Percentiles rank a stretch among this genome's conserved stretches.
These are phyloP conservation scores for Novakomyces olei DNA, from an alignment of 805 yeast genomes.

Conservation along the genomic window DNA sequence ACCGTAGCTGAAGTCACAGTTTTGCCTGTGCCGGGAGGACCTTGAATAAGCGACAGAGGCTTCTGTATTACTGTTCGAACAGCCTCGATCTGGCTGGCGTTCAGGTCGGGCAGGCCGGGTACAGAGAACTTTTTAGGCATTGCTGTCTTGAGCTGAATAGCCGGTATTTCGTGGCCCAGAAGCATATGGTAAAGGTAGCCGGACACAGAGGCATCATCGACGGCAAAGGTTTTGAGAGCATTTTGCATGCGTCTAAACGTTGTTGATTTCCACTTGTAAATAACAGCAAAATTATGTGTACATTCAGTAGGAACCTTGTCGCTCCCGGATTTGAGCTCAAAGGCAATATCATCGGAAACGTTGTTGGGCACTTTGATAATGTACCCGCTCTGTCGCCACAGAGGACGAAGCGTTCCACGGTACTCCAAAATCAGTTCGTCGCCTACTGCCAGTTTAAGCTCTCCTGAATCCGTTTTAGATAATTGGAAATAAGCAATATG, in stretches of 20 bases:
- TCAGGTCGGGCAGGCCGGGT: slow-evolving; percentile 46
- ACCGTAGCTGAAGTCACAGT: slow-evolving; percentile 85
- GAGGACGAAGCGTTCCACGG: slow-evolving; percentile 30
- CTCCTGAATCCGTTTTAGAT: slow-evolving; percentile 40
- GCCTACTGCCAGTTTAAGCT: slow-evolving; percentile 56
- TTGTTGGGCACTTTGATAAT: slow-evolving; percentile 51
- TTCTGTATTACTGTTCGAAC: slow-evolving; percentile 42
- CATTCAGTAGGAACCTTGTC: slow-evolving; percentile 29
- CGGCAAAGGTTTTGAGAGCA: slow-evolving; percentile 53
- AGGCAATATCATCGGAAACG: slow-evolving; percentile 41
- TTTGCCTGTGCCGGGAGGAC: slow-evolving; percentile 95
- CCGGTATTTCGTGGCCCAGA: slow-evolving; percentile 56
- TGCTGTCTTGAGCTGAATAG: slow-evolving; percentile 23
- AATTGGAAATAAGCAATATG: slow-evolving; percentile 49
- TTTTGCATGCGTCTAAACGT: slow-evolving; percentile 66
- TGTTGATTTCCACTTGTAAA: slow-evolving; percentile 74
- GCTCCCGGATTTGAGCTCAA: slow-evolving; percentile 32
- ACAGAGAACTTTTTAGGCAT: slow-evolving; percentile 43
- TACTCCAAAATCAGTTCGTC: slow-evolving; percentile 57
- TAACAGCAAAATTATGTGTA: slow-evolving; percentile 52
- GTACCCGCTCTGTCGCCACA: slow-evolving; percentile 56
- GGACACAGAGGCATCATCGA: slow-evolving; percentile 43
- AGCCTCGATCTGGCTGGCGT: slow-evolving; percentile 60
- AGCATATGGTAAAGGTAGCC: slow-evolving; percentile 55
- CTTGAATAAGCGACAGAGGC: slow-evolving; percentile 70